Conservation (phyloP, 208 protist genomes). For the Leishmania tarentolae region DNA sequence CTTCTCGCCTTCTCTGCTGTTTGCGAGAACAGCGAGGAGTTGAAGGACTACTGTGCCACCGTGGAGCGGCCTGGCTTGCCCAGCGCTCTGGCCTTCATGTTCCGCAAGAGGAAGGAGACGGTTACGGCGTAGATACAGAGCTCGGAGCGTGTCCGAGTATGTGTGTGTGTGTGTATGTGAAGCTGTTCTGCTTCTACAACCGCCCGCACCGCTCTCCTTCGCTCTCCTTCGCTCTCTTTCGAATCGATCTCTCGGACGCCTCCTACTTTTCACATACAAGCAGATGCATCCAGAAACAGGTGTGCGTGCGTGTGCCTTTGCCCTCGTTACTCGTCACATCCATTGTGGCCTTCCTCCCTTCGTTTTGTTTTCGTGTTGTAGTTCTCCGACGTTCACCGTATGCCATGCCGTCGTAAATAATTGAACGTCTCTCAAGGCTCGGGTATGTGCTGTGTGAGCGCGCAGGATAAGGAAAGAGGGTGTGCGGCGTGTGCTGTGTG, state of each 20-base stretch:
- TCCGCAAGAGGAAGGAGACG: constrained; percentile 49
- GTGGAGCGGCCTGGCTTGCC: constrained; percentile 55
- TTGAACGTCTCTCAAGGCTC: too few species aligned
- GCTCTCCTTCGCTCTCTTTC: neutral
- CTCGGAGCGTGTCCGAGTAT: neutral
- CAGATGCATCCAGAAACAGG: neutral
- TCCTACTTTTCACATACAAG: neutral
- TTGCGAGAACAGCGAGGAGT: constrained; percentile 51
- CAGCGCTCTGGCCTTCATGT: constrained; percentile 45
- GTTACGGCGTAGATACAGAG: neutral
- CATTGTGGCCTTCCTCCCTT: too few species aligned
- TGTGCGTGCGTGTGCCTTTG: neutral
- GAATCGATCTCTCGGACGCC: too few species aligned
- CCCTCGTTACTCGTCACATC: too few species aligned
- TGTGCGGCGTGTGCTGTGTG: too few species aligned
- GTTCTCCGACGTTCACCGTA: too few species aligned
- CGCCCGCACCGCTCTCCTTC: too few species aligned
- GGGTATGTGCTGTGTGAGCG: too few species aligned
- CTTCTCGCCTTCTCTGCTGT: constrained; percentile 48
- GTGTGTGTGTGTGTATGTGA: neutral
- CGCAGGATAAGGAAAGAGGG: too few species aligned
- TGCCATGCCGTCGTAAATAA: too few species aligned
- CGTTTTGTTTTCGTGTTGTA: too few species aligned
- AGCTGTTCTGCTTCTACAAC: neutral
- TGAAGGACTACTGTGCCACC: constrained; percentile 48